Conservation (phyloP, 352 stramenopile species). For the Aphanomyces astaci region DNA sequence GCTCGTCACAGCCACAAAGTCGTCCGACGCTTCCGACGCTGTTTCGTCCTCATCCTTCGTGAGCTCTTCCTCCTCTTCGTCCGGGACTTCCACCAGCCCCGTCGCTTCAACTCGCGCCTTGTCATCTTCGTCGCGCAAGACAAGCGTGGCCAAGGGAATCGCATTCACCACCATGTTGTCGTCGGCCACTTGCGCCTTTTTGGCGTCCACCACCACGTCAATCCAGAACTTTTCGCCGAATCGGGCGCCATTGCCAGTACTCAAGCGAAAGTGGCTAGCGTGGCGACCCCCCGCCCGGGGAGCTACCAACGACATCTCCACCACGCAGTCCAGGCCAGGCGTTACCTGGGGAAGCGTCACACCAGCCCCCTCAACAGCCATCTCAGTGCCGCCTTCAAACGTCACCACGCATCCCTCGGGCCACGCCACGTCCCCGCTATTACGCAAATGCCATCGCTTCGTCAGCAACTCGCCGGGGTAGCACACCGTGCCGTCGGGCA, state of each 20-base stretch:
- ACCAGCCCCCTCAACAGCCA: conserved; percentile 48
- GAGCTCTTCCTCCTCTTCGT: neutral
- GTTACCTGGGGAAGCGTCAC: conserved; percentile 61
- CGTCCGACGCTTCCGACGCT: neutral
- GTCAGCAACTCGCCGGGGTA: conserved; percentile 57
- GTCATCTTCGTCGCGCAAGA: conserved; percentile 25
- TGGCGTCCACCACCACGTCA: conserved; percentile 61
- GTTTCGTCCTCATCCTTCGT: neutral
- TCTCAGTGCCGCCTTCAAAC: conserved; percentile 64
- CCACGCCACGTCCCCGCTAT: conserved; percentile 61
- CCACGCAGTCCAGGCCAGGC: conserved; percentile 57
- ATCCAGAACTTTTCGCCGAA: conserved; percentile 87
- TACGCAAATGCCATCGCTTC: conserved; percentile 84
- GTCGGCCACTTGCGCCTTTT: conserved; percentile 26
- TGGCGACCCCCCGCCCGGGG: conserved; percentile 59
- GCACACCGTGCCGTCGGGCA: conserved; percentile 73
- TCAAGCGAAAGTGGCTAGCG: conserved; percentile 85
- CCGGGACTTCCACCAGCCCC: neutral
- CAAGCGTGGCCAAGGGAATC: conserved; percentile 31
- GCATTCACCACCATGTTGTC: conserved; percentile 26
- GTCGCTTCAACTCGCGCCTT: neutral
- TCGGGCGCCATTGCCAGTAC: conserved; percentile 60
- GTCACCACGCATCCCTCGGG: conserved; percentile 55
- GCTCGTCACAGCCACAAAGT: neutral
- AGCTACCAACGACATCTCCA: conserved; percentile 65